Base-by-base conservation (phyloP, 805 yeast species). In the Kodamaea sagamina region DNA sequence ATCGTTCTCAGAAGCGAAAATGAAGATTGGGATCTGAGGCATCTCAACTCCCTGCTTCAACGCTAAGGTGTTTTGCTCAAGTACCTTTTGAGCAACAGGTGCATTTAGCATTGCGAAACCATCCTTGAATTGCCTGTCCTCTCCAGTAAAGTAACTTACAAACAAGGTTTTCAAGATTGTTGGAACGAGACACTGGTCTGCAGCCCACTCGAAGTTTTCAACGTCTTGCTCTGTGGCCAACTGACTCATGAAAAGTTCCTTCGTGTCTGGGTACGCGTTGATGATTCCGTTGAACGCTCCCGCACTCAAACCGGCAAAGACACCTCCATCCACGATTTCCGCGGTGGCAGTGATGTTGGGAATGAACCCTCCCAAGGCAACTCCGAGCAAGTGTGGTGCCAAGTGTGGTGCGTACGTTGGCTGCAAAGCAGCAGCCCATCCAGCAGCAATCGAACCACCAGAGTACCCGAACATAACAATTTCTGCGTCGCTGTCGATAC, bases 321-420 rank as follows among this genome's bases (percentile, higher is more conserved):
- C 4, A 3, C 54, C 50, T 1, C 66, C 65, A 22, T 61, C 65
- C 11, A 55, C 49, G 7, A 50, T 45, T 12, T 40, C 49, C 1
- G 58, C 56, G 1, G 63, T 55, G 21, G 55, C 56, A 7, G 65
- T 61, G 21, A 65, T 48, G 39, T 67, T 63, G 10, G 67, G 57
- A 10, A 62, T 65, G 52, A 64, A 55, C 2, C 72, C 72, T 6
- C 72, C 72, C 9, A 64, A 21, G 1, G 67, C 66, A 7, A 56
- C 67, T 9, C 71, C 74, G 48, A 55, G 9, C 24, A 49, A 32
- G 16, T 39, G 37, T 4, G 18, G 10, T 11, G 31, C 28, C 27
- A 57, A 48, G 12, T 58, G 59, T 0, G 62, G 63, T 0, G 63
- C 63, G 32, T 58, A 58, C 6, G 36, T 12, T 6, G 61, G 62